Percentiles rank a stretch among this genome's conserved stretches.
phyloP scores from a whole-genome alignment of 352 stramenopile genomes.

The Globisporangium nagaii region DNA sequence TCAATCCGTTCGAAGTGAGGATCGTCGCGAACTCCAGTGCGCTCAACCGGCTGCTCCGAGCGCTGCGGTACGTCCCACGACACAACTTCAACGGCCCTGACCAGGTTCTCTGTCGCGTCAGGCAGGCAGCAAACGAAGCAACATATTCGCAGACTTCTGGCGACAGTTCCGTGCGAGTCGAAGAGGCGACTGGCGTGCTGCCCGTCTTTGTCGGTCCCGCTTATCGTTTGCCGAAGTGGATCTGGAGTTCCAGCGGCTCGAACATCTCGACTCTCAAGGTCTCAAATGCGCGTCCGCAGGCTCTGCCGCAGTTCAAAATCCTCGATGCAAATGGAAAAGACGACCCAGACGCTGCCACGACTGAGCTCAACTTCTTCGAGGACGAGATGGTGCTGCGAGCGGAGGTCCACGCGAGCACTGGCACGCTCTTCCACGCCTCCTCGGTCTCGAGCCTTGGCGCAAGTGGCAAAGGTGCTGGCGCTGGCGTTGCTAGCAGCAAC shows the following conservation, averaged over 20 bases:
- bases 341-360: neutral
- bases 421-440: conserved; percentile 3
- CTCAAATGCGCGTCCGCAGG: neutral
- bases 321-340: neutral
- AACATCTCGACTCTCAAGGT: conserved; percentile 9
- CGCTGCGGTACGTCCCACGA: conserved; percentile 21
- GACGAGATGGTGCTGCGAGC: conserved; percentile 5
- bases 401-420: neutral
- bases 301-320: conserved; percentile 9
- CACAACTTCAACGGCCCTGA: conserved; percentile 34
- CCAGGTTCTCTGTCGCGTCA: conserved; percentile 26
- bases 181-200: conserved; percentile 17
- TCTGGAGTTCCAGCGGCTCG: conserved; percentile 11
- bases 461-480: too few species aligned
- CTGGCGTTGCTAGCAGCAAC: too few species aligned
- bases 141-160: too few species aligned
- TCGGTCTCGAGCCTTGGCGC: too few species aligned
- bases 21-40: neutral
- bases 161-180: neutral
- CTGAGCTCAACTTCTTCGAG: conserved; percentile 1
- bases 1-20: conserved; percentile 1
- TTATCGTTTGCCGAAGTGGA: conserved; percentile 20
- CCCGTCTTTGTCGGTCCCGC: conserved; percentile 27
- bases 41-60: conserved; percentile 11
- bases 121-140: neutral